phyloP scores from a whole-genome alignment of 805 yeast species.

The Cyberlindnera mississippiensis region DNA sequence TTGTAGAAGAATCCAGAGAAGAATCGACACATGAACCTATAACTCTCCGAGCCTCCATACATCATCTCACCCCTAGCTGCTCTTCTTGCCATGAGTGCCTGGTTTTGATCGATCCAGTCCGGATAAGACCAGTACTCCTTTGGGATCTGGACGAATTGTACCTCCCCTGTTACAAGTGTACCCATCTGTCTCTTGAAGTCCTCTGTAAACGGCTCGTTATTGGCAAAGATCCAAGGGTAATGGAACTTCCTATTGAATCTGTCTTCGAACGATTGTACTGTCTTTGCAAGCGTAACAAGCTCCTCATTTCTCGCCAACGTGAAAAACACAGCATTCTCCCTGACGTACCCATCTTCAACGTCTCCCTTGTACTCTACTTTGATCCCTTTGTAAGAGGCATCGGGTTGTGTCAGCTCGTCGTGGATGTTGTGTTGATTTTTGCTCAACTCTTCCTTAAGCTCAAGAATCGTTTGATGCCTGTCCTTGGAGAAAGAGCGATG shows the following conservation, averaged over 20 bases:
- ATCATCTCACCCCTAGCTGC: conserved; percentile 33
- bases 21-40: conserved; percentile 69
- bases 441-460: conserved; percentile 17
- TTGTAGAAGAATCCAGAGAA: conserved; percentile 61
- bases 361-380: conserved; percentile 41
- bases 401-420: conserved; percentile 11
- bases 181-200: conserved; percentile 35
- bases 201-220: conserved; percentile 41
- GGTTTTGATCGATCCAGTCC: conserved; percentile 33
- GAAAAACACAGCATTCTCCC: conserved; percentile 62
- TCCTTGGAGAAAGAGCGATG: conserved; percentile 20
- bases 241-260: conserved; percentile 66
- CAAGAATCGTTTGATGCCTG: conserved; percentile 18
- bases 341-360: conserved; percentile 31
- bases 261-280: conserved; percentile 70
- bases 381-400: background rate
- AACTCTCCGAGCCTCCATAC: conserved; percentile 47
- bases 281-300: conserved; percentile 41
- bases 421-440: conserved; percentile 18
- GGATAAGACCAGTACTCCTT: conserved; percentile 47
- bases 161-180: conserved; percentile 37
- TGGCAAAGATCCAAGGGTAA: conserved; percentile 79
- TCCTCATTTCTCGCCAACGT: conserved; percentile 29
- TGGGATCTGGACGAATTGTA: conserved; percentile 41
- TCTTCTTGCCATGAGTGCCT: conserved; percentile 30